phyloP scores from a whole-genome alignment of 768 basidiomycete species.

The Mycena amicta region DNA sequence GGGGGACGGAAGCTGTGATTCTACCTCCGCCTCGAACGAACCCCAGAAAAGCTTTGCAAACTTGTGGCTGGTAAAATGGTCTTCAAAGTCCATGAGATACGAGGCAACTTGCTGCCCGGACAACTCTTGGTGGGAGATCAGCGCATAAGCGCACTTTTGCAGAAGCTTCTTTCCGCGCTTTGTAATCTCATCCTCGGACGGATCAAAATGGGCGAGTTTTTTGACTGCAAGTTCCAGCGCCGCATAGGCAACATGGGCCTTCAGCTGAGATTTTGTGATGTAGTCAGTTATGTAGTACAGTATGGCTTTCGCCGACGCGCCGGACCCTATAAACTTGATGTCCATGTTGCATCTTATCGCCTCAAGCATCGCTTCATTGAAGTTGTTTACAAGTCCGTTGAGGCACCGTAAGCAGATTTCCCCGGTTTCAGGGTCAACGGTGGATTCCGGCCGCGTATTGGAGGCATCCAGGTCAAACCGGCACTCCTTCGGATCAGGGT shows the following conservation, averaged over 20 bases:
- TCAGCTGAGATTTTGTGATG: slow-evolving; percentile 33
- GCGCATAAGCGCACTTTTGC: slow-evolving; percentile 29
- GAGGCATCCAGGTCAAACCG: slow-evolving; percentile 15
- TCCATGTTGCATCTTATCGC: slow-evolving; percentile 21
- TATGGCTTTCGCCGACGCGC: slow-evolving; percentile 30
- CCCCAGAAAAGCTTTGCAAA: slow-evolving; percentile 30
- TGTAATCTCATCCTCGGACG: background rate
- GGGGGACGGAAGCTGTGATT: background rate
- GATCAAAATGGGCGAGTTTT: slow-evolving; percentile 20
- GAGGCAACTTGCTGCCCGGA: slow-evolving; percentile 31
- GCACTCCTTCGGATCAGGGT: slow-evolving; percentile 8
- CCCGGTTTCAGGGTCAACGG: background rate
- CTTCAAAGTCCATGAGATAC: slow-evolving; percentile 28
- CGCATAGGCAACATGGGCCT: slow-evolving; percentile 20
- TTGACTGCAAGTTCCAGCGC: slow-evolving; percentile 19
- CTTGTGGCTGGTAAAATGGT: slow-evolving; percentile 32
- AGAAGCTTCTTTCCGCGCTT: slow-evolving; percentile 26
- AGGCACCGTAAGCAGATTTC: background rate
- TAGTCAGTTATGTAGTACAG: slow-evolving; percentile 40
- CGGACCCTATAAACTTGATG: slow-evolving; percentile 25
- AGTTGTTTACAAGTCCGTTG: slow-evolving; percentile 5
- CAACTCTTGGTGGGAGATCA: slow-evolving; percentile 22
- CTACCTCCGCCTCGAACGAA: background rate
- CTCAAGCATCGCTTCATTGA: slow-evolving; percentile 16
- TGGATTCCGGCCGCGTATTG: background rate